A percentile compares a stretch with the other conserved stretches of the same genome.
Conservation (phyloP, 129 eudicot genomes). For the Rutidosis leptorrhynchoides region DNA sequence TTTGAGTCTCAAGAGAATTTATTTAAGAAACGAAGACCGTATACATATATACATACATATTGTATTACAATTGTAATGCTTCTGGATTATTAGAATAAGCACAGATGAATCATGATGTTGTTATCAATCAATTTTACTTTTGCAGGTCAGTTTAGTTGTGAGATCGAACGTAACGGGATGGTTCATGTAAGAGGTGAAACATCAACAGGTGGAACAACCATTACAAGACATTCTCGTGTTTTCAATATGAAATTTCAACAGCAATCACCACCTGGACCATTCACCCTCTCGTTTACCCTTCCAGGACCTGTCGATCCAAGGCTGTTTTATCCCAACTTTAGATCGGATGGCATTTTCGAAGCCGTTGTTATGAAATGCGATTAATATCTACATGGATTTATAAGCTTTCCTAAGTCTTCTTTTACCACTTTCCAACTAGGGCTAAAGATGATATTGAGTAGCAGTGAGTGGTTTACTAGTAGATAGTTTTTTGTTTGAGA, state of each 20-base stretch:
- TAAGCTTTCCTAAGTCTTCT: not conserved
- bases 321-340: constrained; percentile 61
- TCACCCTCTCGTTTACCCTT: constrained; percentile 57
- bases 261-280: constrained; percentile 78
- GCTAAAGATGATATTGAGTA: constrained; percentile 15
- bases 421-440: constrained; percentile 11
- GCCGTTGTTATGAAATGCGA: constrained; percentile 63
- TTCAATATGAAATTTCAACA: constrained; percentile 73
- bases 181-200: constrained; percentile 64
- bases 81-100: not conserved
- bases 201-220: constrained; percentile 61
- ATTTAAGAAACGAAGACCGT: too few relatives aligned
- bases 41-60: too few relatives aligned
- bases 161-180: constrained; percentile 62
- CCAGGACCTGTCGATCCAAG: constrained; percentile 94
- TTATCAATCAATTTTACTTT: not conserved
- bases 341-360: constrained; percentile 87
- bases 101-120: not conserved
- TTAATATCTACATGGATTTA: constrained; percentile 9
- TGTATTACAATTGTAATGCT: not conserved
- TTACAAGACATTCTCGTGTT: constrained; percentile 56
- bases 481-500: not conserved
- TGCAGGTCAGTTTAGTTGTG: constrained; percentile 80
- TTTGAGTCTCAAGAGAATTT: too few relatives aligned
- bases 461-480: not conserved